phyloP scores from a whole-genome alignment of 257 asterid genomes.

The Marsdenia floribunda region DNA sequence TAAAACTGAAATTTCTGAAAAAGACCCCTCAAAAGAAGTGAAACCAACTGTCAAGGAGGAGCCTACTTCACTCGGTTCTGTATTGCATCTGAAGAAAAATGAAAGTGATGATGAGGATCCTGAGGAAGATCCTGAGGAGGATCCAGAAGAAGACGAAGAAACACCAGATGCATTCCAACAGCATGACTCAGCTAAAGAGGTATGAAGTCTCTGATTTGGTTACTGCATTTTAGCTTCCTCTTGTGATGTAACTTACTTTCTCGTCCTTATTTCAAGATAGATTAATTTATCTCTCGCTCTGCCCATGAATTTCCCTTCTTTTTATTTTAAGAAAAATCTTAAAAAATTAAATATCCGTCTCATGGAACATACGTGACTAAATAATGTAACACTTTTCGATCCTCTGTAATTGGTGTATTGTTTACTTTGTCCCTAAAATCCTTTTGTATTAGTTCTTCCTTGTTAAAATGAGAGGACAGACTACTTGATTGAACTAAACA shows the following conservation, averaged over 20 bases:
- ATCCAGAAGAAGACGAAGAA: slow-evolving; percentile 47
- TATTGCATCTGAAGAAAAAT: slow-evolving; percentile 29
- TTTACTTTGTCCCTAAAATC: too few relatives aligned
- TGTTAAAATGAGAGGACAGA: background rate
- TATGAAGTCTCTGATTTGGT: slow-evolving; percentile 18
- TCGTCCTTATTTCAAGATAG: background rate
- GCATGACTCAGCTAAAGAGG: slow-evolving; percentile 42
- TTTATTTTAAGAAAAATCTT: background rate
- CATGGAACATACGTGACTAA: too few relatives aligned
- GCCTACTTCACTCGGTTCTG: slow-evolving; percentile 17
- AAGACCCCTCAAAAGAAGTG: slow-evolving; percentile 25
- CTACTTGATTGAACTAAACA: background rate
- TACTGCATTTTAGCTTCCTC: background rate
- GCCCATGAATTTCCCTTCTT: background rate
- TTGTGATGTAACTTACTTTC: background rate
- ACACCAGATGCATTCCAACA: slow-evolving; percentile 41
- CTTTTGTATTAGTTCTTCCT: background rate
- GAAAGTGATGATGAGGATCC: slow-evolving; percentile 33
- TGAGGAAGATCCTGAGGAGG: slow-evolving; percentile 66
- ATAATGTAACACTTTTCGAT: too few relatives aligned
- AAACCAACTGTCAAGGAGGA: slow-evolving; percentile 36
- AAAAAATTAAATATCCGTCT: background rate
- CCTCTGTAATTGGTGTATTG: too few relatives aligned
- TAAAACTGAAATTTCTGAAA: slow-evolving; percentile 19
- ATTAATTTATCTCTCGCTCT: background rate